Base-by-base conservation (phyloP, 306 rosid genomes). In the Corylus heterophylla region DNA sequence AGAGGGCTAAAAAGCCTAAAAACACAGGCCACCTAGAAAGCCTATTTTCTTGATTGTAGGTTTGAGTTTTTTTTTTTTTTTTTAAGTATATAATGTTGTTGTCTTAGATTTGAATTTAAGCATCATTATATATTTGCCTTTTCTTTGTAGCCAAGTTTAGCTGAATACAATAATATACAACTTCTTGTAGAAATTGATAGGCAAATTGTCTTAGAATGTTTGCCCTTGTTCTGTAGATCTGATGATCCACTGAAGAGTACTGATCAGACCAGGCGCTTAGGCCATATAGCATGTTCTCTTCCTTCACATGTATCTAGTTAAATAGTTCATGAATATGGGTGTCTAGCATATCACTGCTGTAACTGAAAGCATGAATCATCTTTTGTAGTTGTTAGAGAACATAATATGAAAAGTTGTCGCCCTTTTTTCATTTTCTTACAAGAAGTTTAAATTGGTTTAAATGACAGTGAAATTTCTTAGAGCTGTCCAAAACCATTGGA, bases 241-340 rank as follows among this genome's bases (percentile, higher is more conserved):
- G 93, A 91, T 56, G 95, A 91, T 77, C 95, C 93, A 14, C 75
- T 92, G 83, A 86, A 92, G 90, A 92, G 94, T 70, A 92, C 97
- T 0, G 93, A 90, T 67, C 97, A 89, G 80, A 90, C 93, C 75
- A 89, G 96, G 80, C 83, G 77, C 55, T 93, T 91, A 47, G 95
- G 95, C 74, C 84, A 89, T 47, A 91, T 90, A 76, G 95, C 88
- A 90, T 50, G 91, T 74, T 78, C 83, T 74, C 71, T 64, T 77
- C 74, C 17, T 51, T 25, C 22, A 37, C n/a, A 62, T 18, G 37
- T 25, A 27, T 44, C 31, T 82, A 29, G 14, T 63, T 73, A 59
- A 77, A 35, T 56, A 67, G 22, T 73, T 73, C 69, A 27, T 13
- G 4, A 61, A 35, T 11, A 54, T 50, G 49, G n/a, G 56, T 76